A percentile compares a stretch with the other conserved stretches of the same genome.
These are phyloP conservation scores for Fennellomyces sp. DNA, from an alignment of 371 early-diverging fungal species.

Conservation along the genomic window DNA sequence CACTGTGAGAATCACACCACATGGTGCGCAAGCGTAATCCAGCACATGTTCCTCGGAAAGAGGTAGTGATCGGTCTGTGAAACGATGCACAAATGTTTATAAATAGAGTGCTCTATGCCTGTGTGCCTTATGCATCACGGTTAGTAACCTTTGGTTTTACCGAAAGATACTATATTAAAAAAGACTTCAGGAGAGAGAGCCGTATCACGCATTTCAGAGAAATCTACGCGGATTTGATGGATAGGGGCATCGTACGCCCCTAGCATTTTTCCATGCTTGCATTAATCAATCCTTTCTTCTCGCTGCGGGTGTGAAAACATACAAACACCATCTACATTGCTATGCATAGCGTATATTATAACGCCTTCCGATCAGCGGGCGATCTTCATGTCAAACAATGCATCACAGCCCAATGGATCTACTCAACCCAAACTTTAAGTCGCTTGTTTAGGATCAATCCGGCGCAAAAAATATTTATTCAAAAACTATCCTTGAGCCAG, in stretches of 20 bases:
- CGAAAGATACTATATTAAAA: not conserved
- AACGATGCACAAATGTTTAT: not conserved
- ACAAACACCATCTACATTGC: not conserved
- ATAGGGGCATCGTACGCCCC: not conserved
- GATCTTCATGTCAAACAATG: not conserved
- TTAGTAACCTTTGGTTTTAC: not conserved
- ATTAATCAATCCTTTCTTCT: not conserved
- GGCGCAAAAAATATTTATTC: too few relatives aligned
- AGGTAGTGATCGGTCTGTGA: not conserved
- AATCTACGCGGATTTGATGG: not conserved
- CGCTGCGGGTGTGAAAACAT: not conserved
- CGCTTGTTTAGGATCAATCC: too few relatives aligned
- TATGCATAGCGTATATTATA: too few relatives aligned
- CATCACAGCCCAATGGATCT: too few relatives aligned
- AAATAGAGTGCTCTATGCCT: not conserved
- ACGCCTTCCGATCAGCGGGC: too few relatives aligned
- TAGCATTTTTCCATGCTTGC: not conserved
- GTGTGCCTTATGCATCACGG: not conserved
- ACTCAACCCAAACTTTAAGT: too few relatives aligned
- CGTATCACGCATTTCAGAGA: not conserved
- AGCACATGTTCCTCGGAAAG: slow-evolving; percentile 2
- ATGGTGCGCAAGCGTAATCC: not conserved
- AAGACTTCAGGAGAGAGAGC: not conserved
- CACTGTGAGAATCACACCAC: not conserved
- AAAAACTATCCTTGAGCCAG: too few relatives aligned